Percentiles rank a stretch among this genome's conserved stretches.
phyloP scores from a whole-genome alignment of 108 stramenopile genomes.

The Cyclotella distinguenda region DNA sequence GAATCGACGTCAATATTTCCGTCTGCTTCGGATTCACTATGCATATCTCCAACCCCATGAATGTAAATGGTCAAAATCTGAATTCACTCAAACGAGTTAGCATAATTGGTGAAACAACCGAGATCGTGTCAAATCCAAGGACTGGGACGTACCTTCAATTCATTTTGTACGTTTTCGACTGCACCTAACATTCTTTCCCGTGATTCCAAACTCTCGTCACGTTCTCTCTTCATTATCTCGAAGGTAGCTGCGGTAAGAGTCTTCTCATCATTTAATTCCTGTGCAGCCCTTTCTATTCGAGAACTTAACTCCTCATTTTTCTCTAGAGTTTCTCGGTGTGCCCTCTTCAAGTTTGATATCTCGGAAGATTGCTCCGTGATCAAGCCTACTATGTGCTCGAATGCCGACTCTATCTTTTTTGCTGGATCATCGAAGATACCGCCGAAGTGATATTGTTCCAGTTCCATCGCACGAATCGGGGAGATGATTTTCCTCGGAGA shows the following conservation, averaged over 20 bases:
- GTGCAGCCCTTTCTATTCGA: constrained; percentile 2
- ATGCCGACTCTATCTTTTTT: constrained; percentile 26
- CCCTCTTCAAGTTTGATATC: constrained; percentile 12
- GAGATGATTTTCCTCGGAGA: no score
- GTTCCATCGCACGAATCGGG: no score
- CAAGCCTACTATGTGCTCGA: constrained; percentile 20
- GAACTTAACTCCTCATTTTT: constrained; percentile 4
- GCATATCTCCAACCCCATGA: no score
- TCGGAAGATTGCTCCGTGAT: constrained; percentile 23
- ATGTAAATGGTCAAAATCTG: no score
- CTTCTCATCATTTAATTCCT: constrained; percentile 4
- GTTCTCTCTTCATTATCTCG: constrained; percentile 13
- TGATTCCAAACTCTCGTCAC: constrained; percentile 1
- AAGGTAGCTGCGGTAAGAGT: background rate
- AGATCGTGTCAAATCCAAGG: background rate
- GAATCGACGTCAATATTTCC: no score
- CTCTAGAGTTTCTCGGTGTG: constrained; percentile 14
- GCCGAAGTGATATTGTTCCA: background rate
- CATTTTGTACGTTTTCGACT: constrained; percentile 5
- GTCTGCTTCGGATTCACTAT: no score
- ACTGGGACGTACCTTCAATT: constrained; percentile 28
- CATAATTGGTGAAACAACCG: background rate
- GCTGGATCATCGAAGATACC: constrained; percentile 24
- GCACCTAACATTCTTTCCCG: background rate
- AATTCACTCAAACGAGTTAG: background rate